phyloP scores from a whole-genome alignment of 257 asterid species.

The Capsicum chinense region DNA sequence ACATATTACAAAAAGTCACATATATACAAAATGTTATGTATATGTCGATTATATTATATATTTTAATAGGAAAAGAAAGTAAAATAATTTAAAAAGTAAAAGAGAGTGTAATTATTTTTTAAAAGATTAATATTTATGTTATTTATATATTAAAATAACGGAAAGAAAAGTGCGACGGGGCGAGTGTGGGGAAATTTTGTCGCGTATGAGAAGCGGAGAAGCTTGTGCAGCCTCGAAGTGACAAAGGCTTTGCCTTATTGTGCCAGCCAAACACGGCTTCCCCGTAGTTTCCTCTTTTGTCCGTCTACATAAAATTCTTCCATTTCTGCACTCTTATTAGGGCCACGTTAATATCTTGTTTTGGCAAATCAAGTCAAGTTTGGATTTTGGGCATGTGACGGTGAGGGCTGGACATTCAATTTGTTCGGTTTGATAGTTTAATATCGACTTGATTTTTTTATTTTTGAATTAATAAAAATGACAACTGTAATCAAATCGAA shows the following conservation, averaged over 20 bases:
- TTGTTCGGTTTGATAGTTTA: no score
- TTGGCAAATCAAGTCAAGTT: background rate
- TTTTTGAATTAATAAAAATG: no score
- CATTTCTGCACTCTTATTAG: conserved; percentile 1
- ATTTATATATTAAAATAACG: background rate
- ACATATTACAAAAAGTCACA: no score
- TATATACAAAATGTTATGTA: no score
- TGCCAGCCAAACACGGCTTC: background rate
- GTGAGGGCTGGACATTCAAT: no score
- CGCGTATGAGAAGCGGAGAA: conserved; percentile 23
- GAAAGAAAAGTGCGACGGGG: background rate
- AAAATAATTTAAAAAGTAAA: no score
- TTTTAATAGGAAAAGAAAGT: no score
- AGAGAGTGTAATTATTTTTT: no score
- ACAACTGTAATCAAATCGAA: no score
- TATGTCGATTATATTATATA: no score
- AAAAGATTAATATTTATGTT: no score
- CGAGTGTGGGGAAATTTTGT: conserved; percentile 25
- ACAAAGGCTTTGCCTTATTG: conserved; percentile 43
- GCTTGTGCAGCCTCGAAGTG: conserved; percentile 37
- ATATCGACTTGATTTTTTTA: no score
- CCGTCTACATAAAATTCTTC: background rate
- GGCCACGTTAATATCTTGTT: conserved; percentile 24
- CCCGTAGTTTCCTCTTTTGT: background rate
- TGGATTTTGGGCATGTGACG: background rate